Base-by-base conservation (phyloP, 805 yeast genomes). In the Metschnikowia orientalis region DNA sequence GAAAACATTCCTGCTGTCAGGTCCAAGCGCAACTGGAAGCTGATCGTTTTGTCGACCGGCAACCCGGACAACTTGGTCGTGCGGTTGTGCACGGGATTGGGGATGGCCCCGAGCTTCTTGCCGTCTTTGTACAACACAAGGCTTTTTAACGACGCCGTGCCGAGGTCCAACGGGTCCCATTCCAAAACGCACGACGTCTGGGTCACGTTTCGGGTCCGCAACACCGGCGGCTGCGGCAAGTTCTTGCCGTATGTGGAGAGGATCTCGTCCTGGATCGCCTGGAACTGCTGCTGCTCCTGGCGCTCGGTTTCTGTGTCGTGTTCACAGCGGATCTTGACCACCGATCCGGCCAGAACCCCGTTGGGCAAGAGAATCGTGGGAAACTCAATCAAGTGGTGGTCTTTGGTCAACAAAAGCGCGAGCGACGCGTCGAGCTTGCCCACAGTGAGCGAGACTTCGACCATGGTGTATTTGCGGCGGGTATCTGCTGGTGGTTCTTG, bases 351-450 rank as follows among this genome's bases (percentile, higher is more conserved):
- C 44, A 75, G 73, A 21, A 89, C 92, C 23, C 90, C 89, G 47
- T 81, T 83, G 6, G 98, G 98, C 28, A 92, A 66, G 34, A 92
- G 67, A 37, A 90, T 78, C 3, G 97, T 87, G n/a, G 98, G 98
- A 51, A 90, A 92, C 53, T 92, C 98, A 44, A 92, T 89, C 41
- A 90, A 70, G 54, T 89, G 95, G 57, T 90, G 97, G 56, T 90
- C 92, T 36, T 81, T 75, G 12, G 98, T 90, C 23, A 94, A 73
- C 27, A 92, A 69, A 28, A 92, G 69, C 18, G 97, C 97, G 56
- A 92, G 68, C 2, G 97, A 88, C 8, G 97, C 95, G 56, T 92
- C 98, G 27, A 90, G 70, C 63, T 89, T 89, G 30, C 97, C 98
- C 13, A 92, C 97, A 1, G 97, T 89, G 23, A 90, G 72, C 26